These are phyloP conservation scores for Syncephalastrum racemosum DNA, from an alignment of 371 early-diverging fungal genomes.

Conservation along the genomic window DNA sequence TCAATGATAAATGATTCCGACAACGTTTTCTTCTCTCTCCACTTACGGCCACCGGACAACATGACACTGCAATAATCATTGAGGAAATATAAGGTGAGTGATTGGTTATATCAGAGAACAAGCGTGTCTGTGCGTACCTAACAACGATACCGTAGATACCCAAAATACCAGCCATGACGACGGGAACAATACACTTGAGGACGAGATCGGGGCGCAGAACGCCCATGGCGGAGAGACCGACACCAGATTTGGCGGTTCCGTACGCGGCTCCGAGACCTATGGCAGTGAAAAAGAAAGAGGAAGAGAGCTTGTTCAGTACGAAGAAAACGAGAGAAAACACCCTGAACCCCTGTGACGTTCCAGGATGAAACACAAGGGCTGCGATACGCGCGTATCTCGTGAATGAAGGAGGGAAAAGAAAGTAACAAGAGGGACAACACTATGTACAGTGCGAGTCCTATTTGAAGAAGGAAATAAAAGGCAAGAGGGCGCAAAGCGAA, in stretches of 20 bases:
- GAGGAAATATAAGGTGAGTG: too few species aligned
- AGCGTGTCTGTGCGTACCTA: conserved; percentile 24
- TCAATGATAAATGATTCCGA: not conserved
- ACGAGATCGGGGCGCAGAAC: conserved; percentile 93
- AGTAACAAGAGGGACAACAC: too few species aligned
- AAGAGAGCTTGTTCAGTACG: not conserved
- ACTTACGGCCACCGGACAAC: conserved; percentile 82
- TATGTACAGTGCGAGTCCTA: too few species aligned
- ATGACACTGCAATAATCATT: conserved; percentile 54
- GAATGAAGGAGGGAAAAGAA: not conserved
- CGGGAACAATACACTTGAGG: conserved; percentile 90
- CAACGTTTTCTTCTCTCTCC: not conserved
- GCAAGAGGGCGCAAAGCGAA: too few species aligned
- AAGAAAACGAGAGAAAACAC: not conserved
- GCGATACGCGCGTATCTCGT: not conserved
- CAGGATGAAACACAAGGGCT: conserved; percentile 11
- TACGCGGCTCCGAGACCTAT: conserved; percentile 93
- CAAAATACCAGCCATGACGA: conserved; percentile 99
- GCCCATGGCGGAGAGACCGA: conserved; percentile 95
- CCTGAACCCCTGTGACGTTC: conserved; percentile 13
- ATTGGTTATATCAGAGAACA: too few species aligned
- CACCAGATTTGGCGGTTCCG: conserved; percentile 97
- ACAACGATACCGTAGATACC: conserved; percentile 97
- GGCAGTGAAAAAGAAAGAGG: not conserved
- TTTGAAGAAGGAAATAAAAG: too few species aligned